Evolutionary conservation across 257 asterid genomes (phyloP), one percentile per base, ranked within the genome.

Genomic region (Asclepias syriaca): DNA sequence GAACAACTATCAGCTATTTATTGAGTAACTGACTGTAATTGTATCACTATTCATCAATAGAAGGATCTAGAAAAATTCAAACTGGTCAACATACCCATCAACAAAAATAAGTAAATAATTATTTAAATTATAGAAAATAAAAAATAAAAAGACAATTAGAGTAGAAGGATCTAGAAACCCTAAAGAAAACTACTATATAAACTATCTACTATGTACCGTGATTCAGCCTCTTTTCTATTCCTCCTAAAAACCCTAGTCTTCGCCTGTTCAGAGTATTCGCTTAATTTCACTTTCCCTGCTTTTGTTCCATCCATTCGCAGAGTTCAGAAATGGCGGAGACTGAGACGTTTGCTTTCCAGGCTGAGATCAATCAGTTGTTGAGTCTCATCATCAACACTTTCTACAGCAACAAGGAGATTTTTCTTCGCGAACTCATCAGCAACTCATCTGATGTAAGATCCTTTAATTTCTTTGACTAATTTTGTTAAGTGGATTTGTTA

Each of bases 341-440:
- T 0, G 95, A 88, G 81, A 88, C 91, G 85, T 88, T 87, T 77
- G 91, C 95, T 2, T 88, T 87, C 77, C 89, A 86, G 82, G 94
- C 94, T 0, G 91, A 88, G 84, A 88, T 88, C 82, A 88, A 88
- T 72, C 94, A 88, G 88, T 79, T 87, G 13, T 49, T 87, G 72
- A 87, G 92, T 81, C 80, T 87, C 37, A 87, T 87, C 71, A 87
- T 87, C 84, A 87, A 83, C 78, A 87, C 92, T 46, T 87, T 87
- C 73, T 87, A 88, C 84, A 84, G 91, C 80, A 86, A 88, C 86
- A 88, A 88, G 77, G 95, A 88, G 84, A 88, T 88, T 69, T 88
- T 88, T 70, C 92, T 88, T 8, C 85, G 92, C 55, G 92, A 88
- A 71, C 77, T 88, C 14, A 88, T 88, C 79, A 86, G 90, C 29